Evolutionary conservation across 345 rosid genomes (phyloP), one percentile per base, ranked within the genome.

Genomic region (Eucalyptus tenuipes): DNA sequence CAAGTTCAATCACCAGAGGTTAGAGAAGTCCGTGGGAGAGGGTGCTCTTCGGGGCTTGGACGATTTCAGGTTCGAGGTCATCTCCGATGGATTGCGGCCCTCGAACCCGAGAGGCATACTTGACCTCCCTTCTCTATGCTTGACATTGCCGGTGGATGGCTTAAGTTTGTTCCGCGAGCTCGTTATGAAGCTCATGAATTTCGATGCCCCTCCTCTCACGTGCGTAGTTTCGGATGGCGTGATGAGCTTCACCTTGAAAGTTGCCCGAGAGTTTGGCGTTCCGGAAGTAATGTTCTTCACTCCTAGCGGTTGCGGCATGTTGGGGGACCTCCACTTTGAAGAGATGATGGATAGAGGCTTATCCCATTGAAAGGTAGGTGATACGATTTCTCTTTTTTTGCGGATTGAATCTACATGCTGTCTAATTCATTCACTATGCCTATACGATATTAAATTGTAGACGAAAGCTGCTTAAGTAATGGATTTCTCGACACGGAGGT

Each of bases 201-300:
- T 59, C 7, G 45, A 44, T 52, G 80, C 40, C 20, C 93, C 94
- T 5, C 89, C 88, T 8, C 86, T 90, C 14, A 87, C 89, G 17
- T 89, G 94, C 79, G 85, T 93, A 64, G 50, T 93, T 17, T 86
- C 92, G 4, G 94, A 93, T 87, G 92, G 90, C 27, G 49, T 52
- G 48, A 91, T 93, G 93, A 88, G 87, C 40, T 93, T 91, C 92
- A 91, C 90, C 66, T 42, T 90, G 22, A 88, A 90, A 24, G 90
- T 84, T 59, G 91, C 92, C 8, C 44, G 75, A 11, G 89, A 91
- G 71, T 71, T 90, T 52, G 91, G 92, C 12, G 82, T 93, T 40
- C 91, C 92, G 2, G 89, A 88, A 3, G 55, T 88, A 22, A 17
- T 87, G 8, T 80, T 92, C 24, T 90, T 87, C 85, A 92, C 92